Evolutionary conservation across 1,284 basidiomycete species (phyloP).

Genomic region (Microbotryum silenes-acaulis): DNA sequence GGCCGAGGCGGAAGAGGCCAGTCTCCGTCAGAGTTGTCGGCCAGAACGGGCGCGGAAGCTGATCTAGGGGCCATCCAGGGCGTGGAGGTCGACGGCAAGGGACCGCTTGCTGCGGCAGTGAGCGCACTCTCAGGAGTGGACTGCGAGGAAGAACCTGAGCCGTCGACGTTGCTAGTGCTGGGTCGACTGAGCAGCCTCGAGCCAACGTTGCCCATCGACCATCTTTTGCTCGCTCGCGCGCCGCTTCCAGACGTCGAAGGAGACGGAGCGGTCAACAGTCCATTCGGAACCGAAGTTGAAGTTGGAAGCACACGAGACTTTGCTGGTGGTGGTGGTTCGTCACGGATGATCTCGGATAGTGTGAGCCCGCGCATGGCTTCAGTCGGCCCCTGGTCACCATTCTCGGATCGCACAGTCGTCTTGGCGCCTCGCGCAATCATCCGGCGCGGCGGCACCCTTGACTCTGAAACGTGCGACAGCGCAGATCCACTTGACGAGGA

Average conservation of each 20-base stretch:
- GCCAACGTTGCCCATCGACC: slow-evolving; percentile 20
- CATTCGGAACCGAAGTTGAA: too few species aligned
- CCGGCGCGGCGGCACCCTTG: too few species aligned
- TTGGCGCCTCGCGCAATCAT: too few species aligned
- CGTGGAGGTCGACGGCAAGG: neutral
- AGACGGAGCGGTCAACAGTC: too few species aligned
- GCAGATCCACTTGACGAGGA: too few species aligned
- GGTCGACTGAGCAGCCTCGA: slow-evolving; percentile 6
- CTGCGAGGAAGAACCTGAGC: neutral
- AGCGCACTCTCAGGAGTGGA: neutral
- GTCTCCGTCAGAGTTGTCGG: too few species aligned
- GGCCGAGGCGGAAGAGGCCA: too few species aligned
- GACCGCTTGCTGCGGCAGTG: neutral
- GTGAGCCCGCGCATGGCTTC: neutral
- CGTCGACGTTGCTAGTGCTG: neutral
- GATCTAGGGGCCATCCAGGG: neutral
- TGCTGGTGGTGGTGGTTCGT: neutral
- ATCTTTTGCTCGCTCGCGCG: slow-evolving; percentile 12
- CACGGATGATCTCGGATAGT: slow-evolving; percentile 1
- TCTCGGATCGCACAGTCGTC: too few species aligned
- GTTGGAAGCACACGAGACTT: too few species aligned
- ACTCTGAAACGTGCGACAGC: too few species aligned
- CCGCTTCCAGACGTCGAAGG: neutral
- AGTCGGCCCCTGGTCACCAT: too few species aligned
- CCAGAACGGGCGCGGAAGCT: too few species aligned